These are phyloP conservation scores for Helotiales sp. DNA, from an alignment of 2,329 filamentous ascomycete species.

Conservation along the genomic window DNA sequence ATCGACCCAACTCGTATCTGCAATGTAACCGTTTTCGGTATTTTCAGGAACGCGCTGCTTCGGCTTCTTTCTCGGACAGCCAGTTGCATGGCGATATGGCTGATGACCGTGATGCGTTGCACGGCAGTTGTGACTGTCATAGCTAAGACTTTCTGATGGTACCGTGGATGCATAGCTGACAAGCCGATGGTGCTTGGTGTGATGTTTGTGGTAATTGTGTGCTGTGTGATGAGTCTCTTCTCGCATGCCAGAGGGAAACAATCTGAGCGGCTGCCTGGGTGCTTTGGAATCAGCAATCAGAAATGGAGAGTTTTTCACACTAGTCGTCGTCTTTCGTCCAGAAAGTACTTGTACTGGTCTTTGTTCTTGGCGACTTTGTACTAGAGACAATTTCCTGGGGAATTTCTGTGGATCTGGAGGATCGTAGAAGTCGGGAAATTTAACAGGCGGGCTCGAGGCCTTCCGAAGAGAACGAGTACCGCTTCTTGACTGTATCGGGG, in stretches of 20 bases:
- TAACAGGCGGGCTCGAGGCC: constrained; percentile 5
- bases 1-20: constrained; percentile 29
- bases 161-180: constrained; percentile 2
- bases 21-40: constrained; percentile 33
- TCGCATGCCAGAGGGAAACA: background rate
- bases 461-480: background rate
- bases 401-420: background rate
- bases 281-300: constrained; percentile 28
- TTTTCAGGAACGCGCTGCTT: constrained; percentile 26
- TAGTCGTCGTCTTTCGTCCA: constrained; percentile 12
- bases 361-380: background rate
- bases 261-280: constrained; percentile 1
- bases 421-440: constrained; percentile 16
- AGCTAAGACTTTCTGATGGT: constrained; percentile 24
- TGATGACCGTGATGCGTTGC: constrained; percentile 33
- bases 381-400: background rate
- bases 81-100: constrained; percentile 34
- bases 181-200: constrained; percentile 1
- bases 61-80: constrained; percentile 26
- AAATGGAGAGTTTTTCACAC: constrained; percentile 33
- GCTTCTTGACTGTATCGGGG: constrained; percentile 1
- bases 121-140: constrained; percentile 30
- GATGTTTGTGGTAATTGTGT: constrained; percentile 11
- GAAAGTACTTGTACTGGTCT: background rate
- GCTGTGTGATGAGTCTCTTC: constrained; percentile 3